Base-by-base conservation (phyloP, 2,329 filamentous ascomycete genomes). In the Hysterium pulicare region DNA sequence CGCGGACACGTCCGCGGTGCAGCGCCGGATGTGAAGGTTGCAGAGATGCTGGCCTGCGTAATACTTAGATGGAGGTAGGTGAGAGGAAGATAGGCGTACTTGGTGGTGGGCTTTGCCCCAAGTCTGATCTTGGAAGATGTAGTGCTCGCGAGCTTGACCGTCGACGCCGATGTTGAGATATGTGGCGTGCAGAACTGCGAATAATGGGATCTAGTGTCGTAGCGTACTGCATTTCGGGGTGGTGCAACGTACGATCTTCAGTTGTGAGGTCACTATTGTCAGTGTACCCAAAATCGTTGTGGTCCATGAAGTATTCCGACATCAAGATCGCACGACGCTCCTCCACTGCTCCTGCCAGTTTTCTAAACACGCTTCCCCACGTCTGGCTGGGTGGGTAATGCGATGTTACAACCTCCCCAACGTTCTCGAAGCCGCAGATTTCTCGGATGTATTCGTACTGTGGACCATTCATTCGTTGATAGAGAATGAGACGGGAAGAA, bases 371-470 rank as follows among this genome's bases (percentile, higher is more conserved):
- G 2, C 47, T 34, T 3, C 39, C 44, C 42, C 44, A 48, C 10
- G 44, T 52, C 28, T 52, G 36, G 21, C 49, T 45, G 7, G 40
- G 40, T 21, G 36, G 36, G 26, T 52, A 52, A 32, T 37, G 46
- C 2, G 42, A 21, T 21, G 22, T 42, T n/a, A 52, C 44, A 3
- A 42, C 36, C 20, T 45, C 21, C 2, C 35, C 40, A 11, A 88
- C 83, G 50, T 87, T 88, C 71, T 88, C 88, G 75, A 87, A 88
- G 0, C 85, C 85, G 44, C 83, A 78, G 1, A 77, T 78, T 58
- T 87, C 83, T 45, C 84, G 77, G 45, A 87, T 86, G 50, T 86
- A 82, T 51, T 86, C 82, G 54, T 84, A 86, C 51, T 54, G 32
- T 38, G n/a, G 16, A 30, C 16, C 6, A n/a, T n/a, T 17, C 13